Evolutionary conservation across 2,329 filamentous ascomycete species (phyloP).

Genomic region (Tolypocladium amazonense): DNA sequence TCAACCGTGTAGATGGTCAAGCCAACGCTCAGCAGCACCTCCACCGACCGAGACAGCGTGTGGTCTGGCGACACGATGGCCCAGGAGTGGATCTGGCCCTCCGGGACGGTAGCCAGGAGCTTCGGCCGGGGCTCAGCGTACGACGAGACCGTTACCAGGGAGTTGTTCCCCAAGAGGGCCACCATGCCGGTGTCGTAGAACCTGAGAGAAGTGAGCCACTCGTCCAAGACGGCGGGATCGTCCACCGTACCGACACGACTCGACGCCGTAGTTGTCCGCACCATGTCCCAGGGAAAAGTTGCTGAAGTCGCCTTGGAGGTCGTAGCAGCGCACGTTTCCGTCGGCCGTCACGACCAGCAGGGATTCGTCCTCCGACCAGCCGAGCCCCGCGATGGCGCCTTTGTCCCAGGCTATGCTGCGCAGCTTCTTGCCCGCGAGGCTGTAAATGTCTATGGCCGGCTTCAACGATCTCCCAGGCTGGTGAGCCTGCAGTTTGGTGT

Average conservation of each 20-base stretch:
- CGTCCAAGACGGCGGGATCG: background rate
- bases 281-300: slow-evolving; percentile 88
- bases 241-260: slow-evolving; percentile 56
- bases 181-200: slow-evolving; percentile 94
- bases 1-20: slow-evolving; percentile 82
- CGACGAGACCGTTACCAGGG: slow-evolving; percentile 73
- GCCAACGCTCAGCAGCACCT: slow-evolving; percentile 77
- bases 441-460: slow-evolving; percentile 88
- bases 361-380: slow-evolving; percentile 94
- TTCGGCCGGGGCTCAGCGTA: slow-evolving; percentile 88
- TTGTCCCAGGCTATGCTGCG: slow-evolving; percentile 86
- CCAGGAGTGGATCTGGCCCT: slow-evolving; percentile 79
- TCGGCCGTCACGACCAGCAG: slow-evolving; percentile 81
- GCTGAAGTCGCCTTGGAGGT: slow-evolving; percentile 88
- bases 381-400: slow-evolving; percentile 74
- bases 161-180: slow-evolving; percentile 79
- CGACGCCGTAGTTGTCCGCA: slow-evolving; percentile 78
- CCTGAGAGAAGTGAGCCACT: slow-evolving; percentile 11
- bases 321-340: slow-evolving; percentile 82
- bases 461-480: slow-evolving; percentile 62
- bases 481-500: slow-evolving; percentile 71
- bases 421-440: slow-evolving; percentile 80
- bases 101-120: slow-evolving; percentile 63
- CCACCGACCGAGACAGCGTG: slow-evolving; percentile 84
- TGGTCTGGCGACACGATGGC: slow-evolving; percentile 77